phyloP scores from a whole-genome alignment of 192 early-diverging fungal genomes.

The Gorgonomyces haynaldii region DNA sequence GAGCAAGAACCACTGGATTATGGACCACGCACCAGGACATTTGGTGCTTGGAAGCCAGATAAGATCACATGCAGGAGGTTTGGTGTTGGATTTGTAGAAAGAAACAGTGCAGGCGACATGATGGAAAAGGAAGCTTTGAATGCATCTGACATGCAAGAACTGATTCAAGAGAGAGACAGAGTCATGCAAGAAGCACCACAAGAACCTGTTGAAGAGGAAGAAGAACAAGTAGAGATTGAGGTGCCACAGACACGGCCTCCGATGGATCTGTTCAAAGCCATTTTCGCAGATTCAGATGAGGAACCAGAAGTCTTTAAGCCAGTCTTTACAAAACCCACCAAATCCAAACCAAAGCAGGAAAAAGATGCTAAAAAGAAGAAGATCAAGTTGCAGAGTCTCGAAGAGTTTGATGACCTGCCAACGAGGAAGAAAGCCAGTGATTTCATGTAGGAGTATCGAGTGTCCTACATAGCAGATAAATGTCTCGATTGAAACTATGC shows the following conservation, averaged over 20 bases:
- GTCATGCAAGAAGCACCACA: slow-evolving; percentile 2
- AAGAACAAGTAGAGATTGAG: slow-evolving; percentile 2
- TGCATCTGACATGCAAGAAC: slow-evolving; percentile 4
- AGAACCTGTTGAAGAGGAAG: slow-evolving; percentile 8
- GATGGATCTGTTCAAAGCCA: slow-evolving; percentile 80
- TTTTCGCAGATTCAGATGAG: slow-evolving; percentile 60
- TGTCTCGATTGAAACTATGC: too few species aligned
- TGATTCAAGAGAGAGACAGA: slow-evolving; percentile 23
- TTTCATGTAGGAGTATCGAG: too few species aligned
- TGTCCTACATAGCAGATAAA: too few species aligned
- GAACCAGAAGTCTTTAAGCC: slow-evolving; percentile 20
- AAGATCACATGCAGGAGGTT: slow-evolving; percentile 68
- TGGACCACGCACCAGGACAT: slow-evolving; percentile 50
- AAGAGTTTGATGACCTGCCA: too few species aligned
- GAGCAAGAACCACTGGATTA: slow-evolving; percentile 47
- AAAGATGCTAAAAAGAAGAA: background rate
- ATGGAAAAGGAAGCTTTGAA: background rate
- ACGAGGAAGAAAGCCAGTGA: too few species aligned
- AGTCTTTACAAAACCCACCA: background rate
- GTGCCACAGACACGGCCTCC: slow-evolving; percentile 53
- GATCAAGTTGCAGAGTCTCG: background rate
- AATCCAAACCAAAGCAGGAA: background rate
- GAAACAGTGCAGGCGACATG: slow-evolving; percentile 9
- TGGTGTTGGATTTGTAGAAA: slow-evolving; percentile 34
- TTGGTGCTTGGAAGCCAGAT: slow-evolving; percentile 47